Base-by-base conservation (phyloP, 345 rosid genomes). In the Schrenkiella parvula region DNA sequence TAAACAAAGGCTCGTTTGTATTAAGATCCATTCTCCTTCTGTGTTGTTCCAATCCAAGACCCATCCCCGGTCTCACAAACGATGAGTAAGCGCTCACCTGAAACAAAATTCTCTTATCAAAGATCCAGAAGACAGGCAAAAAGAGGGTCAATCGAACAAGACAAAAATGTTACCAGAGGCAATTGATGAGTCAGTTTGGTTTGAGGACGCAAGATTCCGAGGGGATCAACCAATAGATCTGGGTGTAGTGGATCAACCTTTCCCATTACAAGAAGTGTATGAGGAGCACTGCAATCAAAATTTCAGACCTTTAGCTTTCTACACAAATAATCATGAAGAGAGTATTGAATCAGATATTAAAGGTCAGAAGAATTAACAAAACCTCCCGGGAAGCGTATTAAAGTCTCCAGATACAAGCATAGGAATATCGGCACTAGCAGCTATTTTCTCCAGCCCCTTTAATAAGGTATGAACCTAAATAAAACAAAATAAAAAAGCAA, bases 11-110 rank as follows among this genome's bases (percentile, higher is more conserved):
- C 80, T 95, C 99, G 74, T 95, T 92, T 28, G 96, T 88, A 34
- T 81, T 19, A 9, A 81, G 76, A 82, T 92, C 96, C 90, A 95
- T 85, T 84, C 88, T 91, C 80, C 96, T 87, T 75, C 92, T 84
- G 77, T 95, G 99, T 57, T 75, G 88, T 15, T 90, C 97, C 65
- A 83, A 43, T 37, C 91, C 89, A 38, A 76, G 80, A 81, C 91
- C 82, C 57, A 71, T 80, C 23, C 81, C 89, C 55, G 57, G 42
- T 76, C 97, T 88, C 32, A 78, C 87, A 68, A 95, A 90, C n/a
- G 96, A 83, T 25, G 99, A 92, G 80, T 95, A 95, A 4, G 99
- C 99, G 44, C 99, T 95, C 77, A 91, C 99, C 99, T 95, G 93
- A 6, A 59, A 67, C 23, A 18, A 29, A 43, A 43, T 43, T 25